Evolutionary conservation across 148 eudicot species (phyloP).

Genomic region (Arbutus unedo): DNA sequence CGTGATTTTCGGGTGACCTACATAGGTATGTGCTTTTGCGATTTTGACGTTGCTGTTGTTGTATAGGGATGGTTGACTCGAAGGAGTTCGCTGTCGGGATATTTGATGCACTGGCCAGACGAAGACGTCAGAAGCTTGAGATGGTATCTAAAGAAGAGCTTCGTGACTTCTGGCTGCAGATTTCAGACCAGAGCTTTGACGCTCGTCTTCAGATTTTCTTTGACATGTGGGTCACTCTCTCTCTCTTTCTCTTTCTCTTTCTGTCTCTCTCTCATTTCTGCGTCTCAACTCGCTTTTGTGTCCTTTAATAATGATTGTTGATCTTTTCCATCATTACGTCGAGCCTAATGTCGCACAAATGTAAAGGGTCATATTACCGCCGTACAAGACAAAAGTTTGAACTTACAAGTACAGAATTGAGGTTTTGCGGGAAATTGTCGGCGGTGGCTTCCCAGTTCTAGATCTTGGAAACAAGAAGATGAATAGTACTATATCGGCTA

Average conservation of each 20-base stretch:
- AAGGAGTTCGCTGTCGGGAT: constrained; percentile 90
- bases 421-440: too few relatives aligned
- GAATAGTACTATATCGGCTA: too few relatives aligned
- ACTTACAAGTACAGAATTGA: too few relatives aligned
- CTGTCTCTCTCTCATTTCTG: background rate
- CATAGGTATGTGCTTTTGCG: background rate
- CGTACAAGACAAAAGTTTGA: too few relatives aligned
- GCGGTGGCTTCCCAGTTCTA: too few relatives aligned
- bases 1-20: constrained; percentile 3
- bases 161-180: constrained; percentile 88
- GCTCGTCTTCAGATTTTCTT: constrained; percentile 98
- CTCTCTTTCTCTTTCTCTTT: background rate
- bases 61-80: constrained; percentile 77
- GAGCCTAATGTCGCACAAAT: too few relatives aligned
- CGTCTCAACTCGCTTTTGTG: background rate
- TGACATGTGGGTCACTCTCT: constrained; percentile 57
- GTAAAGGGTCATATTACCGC: too few relatives aligned
- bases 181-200: constrained; percentile 89
- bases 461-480: too few relatives aligned
- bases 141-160: constrained; percentile 69
- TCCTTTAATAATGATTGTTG: too few relatives aligned
- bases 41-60: too few relatives aligned
- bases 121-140: constrained; percentile 57
- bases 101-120: constrained; percentile 80
- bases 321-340: too few relatives aligned